Conservation (phyloP, 352 stramenopile species). For the Phytophthora multivora region DNA sequence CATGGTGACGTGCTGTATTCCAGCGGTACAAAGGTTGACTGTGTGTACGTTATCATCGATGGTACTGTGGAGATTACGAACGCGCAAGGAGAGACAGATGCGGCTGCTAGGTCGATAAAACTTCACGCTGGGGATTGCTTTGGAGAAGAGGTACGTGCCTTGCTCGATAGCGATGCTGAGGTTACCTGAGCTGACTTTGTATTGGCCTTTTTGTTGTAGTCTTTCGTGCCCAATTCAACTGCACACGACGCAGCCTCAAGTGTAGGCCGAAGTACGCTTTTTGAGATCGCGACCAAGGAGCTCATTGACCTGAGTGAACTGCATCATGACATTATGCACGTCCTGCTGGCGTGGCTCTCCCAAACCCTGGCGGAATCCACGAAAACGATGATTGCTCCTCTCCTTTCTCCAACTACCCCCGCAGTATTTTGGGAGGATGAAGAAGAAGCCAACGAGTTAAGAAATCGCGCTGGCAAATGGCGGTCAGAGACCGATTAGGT, state of each 20-base stretch:
- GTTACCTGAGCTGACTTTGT: slow-evolving; percentile 3
- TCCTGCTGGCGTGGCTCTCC: slow-evolving; percentile 79
- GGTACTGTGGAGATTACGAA: slow-evolving; percentile 61
- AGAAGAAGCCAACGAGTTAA: slow-evolving; percentile 37
- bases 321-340: slow-evolving; percentile 85
- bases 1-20: slow-evolving; percentile 66
- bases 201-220: slow-evolving; percentile 41
- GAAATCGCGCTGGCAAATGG: slow-evolving; percentile 44
- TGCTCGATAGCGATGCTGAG: not conserved
- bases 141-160: slow-evolving; percentile 70
- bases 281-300: slow-evolving; percentile 79
- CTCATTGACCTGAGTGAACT: slow-evolving; percentile 80
- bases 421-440: slow-evolving; percentile 43
- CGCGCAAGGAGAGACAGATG: slow-evolving; percentile 8
- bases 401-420: slow-evolving; percentile 48
- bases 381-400: slow-evolving; percentile 63
- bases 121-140: slow-evolving; percentile 79
- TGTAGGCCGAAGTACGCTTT: slow-evolving; percentile 64
- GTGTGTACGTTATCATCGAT: slow-evolving; percentile 76
- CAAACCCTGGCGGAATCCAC: slow-evolving; percentile 73
- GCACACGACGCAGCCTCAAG: slow-evolving; percentile 50
- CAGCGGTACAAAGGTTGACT: slow-evolving; percentile 44
- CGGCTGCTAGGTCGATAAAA: slow-evolving; percentile 38
- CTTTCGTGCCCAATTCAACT: slow-evolving; percentile 64
- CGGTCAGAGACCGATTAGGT: slow-evolving; percentile 60